Conservation (phyloP, 2,329 filamentous ascomycete species). For the Paecilomyces niveus region DNA sequence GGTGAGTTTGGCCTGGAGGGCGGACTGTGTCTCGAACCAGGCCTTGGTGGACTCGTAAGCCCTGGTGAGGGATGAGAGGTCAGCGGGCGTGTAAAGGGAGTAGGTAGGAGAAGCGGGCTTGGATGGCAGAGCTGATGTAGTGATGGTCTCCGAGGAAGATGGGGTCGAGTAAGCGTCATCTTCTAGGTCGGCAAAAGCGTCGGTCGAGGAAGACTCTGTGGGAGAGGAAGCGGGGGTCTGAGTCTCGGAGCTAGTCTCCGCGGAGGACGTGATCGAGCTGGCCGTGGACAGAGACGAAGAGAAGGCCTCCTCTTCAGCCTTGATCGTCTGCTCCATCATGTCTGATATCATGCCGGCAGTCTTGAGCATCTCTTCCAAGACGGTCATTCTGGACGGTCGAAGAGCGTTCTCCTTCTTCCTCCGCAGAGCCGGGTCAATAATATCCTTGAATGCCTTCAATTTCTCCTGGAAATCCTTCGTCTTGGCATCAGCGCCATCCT, state of each 20-base stretch:
- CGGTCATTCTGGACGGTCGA: slow-evolving; percentile 62
- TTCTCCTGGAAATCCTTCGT: slow-evolving; percentile 68
- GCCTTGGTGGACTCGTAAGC: slow-evolving; percentile 55
- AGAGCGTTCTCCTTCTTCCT: slow-evolving; percentile 65
- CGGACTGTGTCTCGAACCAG: slow-evolving; percentile 70
- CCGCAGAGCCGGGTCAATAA: slow-evolving; percentile 70
- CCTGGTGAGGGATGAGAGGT: slow-evolving; percentile 60
- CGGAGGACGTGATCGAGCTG: slow-evolving; percentile 26
- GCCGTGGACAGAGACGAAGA: slow-evolving; percentile 47
- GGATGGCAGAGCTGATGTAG: slow-evolving; percentile 22
- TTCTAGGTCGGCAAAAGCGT: slow-evolving; percentile 68
- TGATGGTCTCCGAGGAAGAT: slow-evolving; percentile 26
- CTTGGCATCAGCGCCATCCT: slow-evolving; percentile 68
- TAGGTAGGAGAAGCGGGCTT: slow-evolving; percentile 46
- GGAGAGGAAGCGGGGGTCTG: slow-evolving; percentile 33
- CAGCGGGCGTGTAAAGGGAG: slow-evolving; percentile 64
- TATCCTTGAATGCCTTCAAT: slow-evolving; percentile 67
- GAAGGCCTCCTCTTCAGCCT: slow-evolving; percentile 59
- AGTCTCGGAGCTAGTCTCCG: slow-evolving; percentile 23
- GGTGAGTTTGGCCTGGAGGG: slow-evolving; percentile 63
- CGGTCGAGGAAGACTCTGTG: slow-evolving; percentile 19
- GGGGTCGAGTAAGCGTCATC: slow-evolving; percentile 51
- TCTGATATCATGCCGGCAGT: slow-evolving; percentile 64
- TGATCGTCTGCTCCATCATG: slow-evolving; percentile 64
- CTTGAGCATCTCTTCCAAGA: slow-evolving; percentile 63